A percentile compares a stretch with the other conserved stretches of the same genome.
Conservation (phyloP, 805 yeast genomes). For the Isabelozyma heimii region DNA sequence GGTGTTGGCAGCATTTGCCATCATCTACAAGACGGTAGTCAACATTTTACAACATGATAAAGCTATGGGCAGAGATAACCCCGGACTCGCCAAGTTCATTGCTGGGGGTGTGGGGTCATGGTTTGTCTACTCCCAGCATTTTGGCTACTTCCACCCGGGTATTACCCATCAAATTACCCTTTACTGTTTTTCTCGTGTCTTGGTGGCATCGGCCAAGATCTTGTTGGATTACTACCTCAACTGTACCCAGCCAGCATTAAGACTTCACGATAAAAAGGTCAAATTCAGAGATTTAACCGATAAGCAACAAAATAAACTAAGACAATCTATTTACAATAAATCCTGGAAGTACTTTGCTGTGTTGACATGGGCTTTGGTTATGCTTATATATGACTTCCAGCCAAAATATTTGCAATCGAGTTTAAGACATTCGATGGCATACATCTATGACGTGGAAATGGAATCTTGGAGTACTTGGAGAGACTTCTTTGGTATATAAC, state of each 20-base stretch:
- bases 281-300: slow-evolving; percentile 24
- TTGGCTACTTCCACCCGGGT: slow-evolving; percentile 41
- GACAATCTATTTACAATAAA: slow-evolving; percentile 24
- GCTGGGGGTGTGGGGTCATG: slow-evolving; percentile 42
- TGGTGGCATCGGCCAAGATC: slow-evolving; percentile 59
- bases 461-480: slow-evolving; percentile 48
- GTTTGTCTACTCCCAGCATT: slow-evolving; percentile 44
- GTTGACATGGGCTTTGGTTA: slow-evolving; percentile 68
- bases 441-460: slow-evolving; percentile 61
- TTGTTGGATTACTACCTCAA: slow-evolving; percentile 37
- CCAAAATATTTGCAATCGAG: slow-evolving; percentile 62
- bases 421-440: slow-evolving; percentile 66
- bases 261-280: slow-evolving; percentile 15
- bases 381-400: slow-evolving; percentile 65
- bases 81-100: slow-evolving; percentile 27
- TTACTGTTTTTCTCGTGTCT: slow-evolving; percentile 68
- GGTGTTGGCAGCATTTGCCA: slow-evolving; percentile 55
- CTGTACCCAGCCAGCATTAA: slow-evolving; percentile 32
- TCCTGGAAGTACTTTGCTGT: slow-evolving; percentile 63
- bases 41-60: slow-evolving; percentile 28
- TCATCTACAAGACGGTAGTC: slow-evolving; percentile 44
- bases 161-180: slow-evolving; percentile 74
- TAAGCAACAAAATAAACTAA: slow-evolving; percentile 32
- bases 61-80: slow-evolving; percentile 24
- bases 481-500: slow-evolving; percentile 39